phyloP scores from a whole-genome alignment of 2,329 filamentous ascomycete genomes.

The Lachnellula hyalina region DNA sequence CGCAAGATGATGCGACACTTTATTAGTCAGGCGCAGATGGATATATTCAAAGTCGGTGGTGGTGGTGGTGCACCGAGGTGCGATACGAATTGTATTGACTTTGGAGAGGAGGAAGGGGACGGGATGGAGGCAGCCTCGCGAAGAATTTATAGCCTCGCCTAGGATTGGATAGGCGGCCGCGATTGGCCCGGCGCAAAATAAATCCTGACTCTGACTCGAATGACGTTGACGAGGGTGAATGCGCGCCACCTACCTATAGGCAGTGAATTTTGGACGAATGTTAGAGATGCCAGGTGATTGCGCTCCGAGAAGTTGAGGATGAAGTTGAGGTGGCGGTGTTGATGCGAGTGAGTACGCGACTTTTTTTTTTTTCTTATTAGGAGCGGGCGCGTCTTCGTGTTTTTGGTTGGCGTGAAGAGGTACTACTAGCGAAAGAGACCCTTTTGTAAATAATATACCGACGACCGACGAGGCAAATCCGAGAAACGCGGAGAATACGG shows the following conservation, averaged over 20 bases:
- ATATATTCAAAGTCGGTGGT: background rate
- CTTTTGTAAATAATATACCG: conserved; percentile 1
- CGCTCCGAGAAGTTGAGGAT: background rate
- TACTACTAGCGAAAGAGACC: conserved; percentile 26
- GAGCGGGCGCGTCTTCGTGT: conserved; percentile 1
- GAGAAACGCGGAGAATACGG: background rate
- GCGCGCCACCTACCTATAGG: background rate
- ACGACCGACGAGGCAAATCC: too few relatives aligned
- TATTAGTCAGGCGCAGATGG: background rate
- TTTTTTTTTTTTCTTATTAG: background rate
- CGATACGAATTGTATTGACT: background rate
- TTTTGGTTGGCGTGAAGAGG: conserved; percentile 5
- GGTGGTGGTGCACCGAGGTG: background rate
- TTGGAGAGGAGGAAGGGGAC: background rate
- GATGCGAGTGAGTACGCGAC: background rate
- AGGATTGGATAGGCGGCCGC: background rate
- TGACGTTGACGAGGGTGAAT: conserved; percentile 8
- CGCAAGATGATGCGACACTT: conserved; percentile 14
- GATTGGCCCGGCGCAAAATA: conserved; percentile 8
- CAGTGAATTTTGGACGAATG: background rate
- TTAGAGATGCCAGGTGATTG: too few relatives aligned
- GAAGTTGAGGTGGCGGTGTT: background rate
- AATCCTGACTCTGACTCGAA: background rate
- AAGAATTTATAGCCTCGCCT: conserved; percentile 11
- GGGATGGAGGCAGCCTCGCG: conserved; percentile 12